These are phyloP conservation scores for Panellus pusillus DNA, from an alignment of 768 basidiomycete genomes.

Conservation along the genomic window DNA sequence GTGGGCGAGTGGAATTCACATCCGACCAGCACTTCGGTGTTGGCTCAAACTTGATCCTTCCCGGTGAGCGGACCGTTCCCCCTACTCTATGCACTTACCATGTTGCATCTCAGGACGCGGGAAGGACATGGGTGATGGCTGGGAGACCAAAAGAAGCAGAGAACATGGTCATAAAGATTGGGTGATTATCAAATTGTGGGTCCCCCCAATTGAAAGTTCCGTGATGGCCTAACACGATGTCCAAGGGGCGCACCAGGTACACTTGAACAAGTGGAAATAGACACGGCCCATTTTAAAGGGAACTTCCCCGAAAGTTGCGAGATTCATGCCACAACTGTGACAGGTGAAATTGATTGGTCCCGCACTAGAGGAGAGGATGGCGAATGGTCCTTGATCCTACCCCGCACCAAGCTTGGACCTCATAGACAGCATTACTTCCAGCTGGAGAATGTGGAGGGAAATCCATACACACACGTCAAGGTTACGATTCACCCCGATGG, in stretches of 20 bases:
- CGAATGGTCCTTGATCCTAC: conserved; percentile 74
- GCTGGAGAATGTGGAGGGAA: conserved; percentile 60
- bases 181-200: conserved; percentile 87
- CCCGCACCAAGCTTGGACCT: conserved; percentile 80
- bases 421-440: conserved; percentile 90
- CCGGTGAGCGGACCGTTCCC: conserved; percentile 36
- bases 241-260: conserved; percentile 70
- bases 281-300: conserved; percentile 93
- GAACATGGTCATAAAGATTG: conserved; percentile 83
- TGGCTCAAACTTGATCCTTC: conserved; percentile 87
- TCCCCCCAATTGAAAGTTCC: conserved; percentile 9
- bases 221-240: not conserved
- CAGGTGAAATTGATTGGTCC: conserved; percentile 37
- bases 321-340: conserved; percentile 42
- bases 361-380: conserved; percentile 38
- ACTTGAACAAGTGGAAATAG: conserved; percentile 81
- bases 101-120: conserved; percentile 51
- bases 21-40: conserved; percentile 97
- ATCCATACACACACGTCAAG: conserved; percentile 77
- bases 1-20: conserved; percentile 78
- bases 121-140: conserved; percentile 95
- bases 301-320: conserved; percentile 74
- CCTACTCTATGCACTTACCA: too few species aligned
- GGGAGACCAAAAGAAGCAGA: conserved; percentile 94
- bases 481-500: conserved; percentile 94